Base-by-base conservation (phyloP, 768 basidiomycete species). In the Leccinum variicolor region DNA sequence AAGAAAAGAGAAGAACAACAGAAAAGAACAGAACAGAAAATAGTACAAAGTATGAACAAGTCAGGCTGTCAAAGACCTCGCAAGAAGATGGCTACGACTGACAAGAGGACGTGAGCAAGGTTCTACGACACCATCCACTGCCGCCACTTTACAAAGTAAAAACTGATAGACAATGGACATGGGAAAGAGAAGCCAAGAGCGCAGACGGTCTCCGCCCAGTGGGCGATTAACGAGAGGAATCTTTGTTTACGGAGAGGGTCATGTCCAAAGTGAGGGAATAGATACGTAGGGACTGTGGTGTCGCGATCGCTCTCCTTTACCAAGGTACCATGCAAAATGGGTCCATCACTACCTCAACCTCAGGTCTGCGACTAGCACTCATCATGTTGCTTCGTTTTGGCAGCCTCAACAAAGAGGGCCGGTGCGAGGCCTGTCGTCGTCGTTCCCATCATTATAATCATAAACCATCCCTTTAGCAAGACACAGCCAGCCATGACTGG, bases 251-350 rank as follows among this genome's bases (percentile, higher is more conserved):
- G 56, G 57, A 57, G 64, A 52, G 56, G 50, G 54, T 53, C 56
- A 56, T 55, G 69, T 70, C 71, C 65, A 52, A 59, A 63, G 63
- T 52, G 67, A 71, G 62, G 59, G 55, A 66, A 69, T 71, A 71
- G 69, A 73, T 73, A 71, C 52, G 69, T 70, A 66, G 60, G 62
- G 61, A 59, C 64, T 55, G 62, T 69, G 55, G 39, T 60, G 60
- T 59, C 55, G 57, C 39, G 55, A 58, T 68, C 50, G 57, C 56
- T 60, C 53, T 70, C 69, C 58, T 61, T 58, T 59, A 60, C 55
- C 59, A 52, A 59, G 47, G 59, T 61, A 61, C 66, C 58, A 60
- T 58, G 62, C 64, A 57, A 62, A 62, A 59, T 46, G 49, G 57
- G 62, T 64, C 66, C 62, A 48, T 73, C 60, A 46, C 61, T 55